Conservation (phyloP, 257 asterid species). For the Dorcoceras hygrometricum region DNA sequence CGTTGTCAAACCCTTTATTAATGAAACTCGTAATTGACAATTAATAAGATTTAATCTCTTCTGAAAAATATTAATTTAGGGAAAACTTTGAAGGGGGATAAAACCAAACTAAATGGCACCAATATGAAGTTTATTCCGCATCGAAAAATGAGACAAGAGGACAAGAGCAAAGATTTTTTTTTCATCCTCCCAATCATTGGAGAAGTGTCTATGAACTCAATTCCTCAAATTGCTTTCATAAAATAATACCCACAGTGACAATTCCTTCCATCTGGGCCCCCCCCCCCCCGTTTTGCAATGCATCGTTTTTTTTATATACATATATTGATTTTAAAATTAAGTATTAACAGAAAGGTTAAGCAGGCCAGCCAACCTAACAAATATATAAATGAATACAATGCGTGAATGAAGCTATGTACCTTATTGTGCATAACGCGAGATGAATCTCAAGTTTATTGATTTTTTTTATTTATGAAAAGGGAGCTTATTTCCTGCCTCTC, state of each 20-base stretch:
- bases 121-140: conserved; percentile 2
- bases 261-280: neutral
- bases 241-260: neutral
- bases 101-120: neutral
- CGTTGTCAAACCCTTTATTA: no score
- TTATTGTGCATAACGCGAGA: no score
- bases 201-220: neutral
- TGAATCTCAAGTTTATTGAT: no score
- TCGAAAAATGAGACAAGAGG: conserved; percentile 10
- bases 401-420: neutral
- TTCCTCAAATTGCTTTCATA: neutral
- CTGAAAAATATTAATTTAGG: neutral
- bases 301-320: neutral
- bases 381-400: no score
- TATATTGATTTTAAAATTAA: no score
- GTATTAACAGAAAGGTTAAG: neutral
- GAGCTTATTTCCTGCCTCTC: no score
- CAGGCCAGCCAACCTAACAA: neutral
- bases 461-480: no score
- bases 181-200: conserved; percentile 17
- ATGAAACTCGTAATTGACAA: no score
- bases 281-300: neutral
- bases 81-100: neutral
- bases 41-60: no score
- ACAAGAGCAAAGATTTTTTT: conserved; percentile 5